Evolutionary conservation across 83 land plant genomes (phyloP).

Genomic region (Picea abies): DNA sequence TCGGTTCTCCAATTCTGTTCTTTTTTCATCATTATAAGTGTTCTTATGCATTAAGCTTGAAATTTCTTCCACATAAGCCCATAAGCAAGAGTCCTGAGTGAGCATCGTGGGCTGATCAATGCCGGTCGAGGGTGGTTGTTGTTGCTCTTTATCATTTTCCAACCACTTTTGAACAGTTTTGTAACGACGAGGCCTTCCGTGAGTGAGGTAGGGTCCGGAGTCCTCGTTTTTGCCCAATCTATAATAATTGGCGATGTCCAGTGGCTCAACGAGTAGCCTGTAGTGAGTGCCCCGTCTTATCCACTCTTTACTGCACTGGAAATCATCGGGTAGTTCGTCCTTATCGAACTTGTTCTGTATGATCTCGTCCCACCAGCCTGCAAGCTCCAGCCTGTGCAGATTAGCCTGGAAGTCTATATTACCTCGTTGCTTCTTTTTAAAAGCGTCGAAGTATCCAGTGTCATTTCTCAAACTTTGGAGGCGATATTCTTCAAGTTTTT

Average conservation of each 20-base stretch:
- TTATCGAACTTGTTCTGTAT: no score
- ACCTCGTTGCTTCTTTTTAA: constrained; percentile 35
- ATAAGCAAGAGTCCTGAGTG: neutral
- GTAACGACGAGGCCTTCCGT: constrained; percentile 60
- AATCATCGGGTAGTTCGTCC: constrained; percentile 55
- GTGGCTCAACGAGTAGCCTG: constrained; percentile 61
- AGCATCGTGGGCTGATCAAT: neutral
- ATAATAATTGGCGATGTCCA: constrained; percentile 74
- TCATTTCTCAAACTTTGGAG: constrained; percentile 20
- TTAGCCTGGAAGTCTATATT: constrained; percentile 52
- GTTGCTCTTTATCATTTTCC: constrained; percentile 14
- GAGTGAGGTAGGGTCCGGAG: constrained; percentile 46
- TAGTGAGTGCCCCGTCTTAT: constrained; percentile 44
- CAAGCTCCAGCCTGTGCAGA: constrained; percentile 47
- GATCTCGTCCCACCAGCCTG: constrained; percentile 60
- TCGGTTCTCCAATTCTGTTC: neutral
- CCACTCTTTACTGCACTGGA: constrained; percentile 44
- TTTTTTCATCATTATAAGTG: neutral
- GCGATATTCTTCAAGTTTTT: constrained; percentile 25
- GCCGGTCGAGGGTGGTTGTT: no score
- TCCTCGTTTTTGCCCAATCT: constrained; percentile 56
- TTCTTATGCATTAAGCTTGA: no score
- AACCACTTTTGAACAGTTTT: constrained; percentile 50
- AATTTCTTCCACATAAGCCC: neutral
- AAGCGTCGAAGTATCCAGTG: constrained; percentile 57